Base-by-base conservation (phyloP, 176 grass and related monocot genomes). In the Pontederia crassipes region DNA sequence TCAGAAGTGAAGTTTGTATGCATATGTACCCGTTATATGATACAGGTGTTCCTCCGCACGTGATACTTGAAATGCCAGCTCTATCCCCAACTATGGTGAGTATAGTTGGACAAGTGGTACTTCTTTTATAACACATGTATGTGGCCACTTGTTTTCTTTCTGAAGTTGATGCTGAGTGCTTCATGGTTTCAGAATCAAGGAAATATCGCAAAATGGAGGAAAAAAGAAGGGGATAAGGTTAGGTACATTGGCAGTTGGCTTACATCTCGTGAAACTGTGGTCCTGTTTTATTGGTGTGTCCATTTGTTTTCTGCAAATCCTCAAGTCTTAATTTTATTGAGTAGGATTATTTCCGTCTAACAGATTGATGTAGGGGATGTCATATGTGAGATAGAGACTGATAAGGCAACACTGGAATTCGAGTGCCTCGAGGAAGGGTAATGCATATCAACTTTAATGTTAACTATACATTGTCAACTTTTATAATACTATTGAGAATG, bases 341-440 rank as follows among this genome's bases (percentile, higher is more conserved):
- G 46, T 47, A 24, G 20, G 20, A 24, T 12, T 49, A 71, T 50
- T 49, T 78, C 11, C 58, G 85, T 35, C 67, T 46, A 75, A 69
- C 84, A 98, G 93, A 92, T 98, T 65, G 83, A 91, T 63, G 79
- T 98, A 57, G 93, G 87, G 68, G 93, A 98, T 68, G 93, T 98
- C 55, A 65, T 98, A 32, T 98, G 93, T 26, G 93, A 98, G 75
- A 98, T 98, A 81, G 93, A 98, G 79, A 98, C 87, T 68, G 93
- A 98, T 69, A 98, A 98, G 80, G 93, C 93, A 58, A 89, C 86
- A 29, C 69, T 97, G 60, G 93, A 98, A 75, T 92, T 91, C 72
- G 93, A 98, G 78, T 70, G 81, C 66, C 87, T 98, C 48, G 93
- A 98, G 80, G 93, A 98, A 53, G 93, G 93, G 87, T 98, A 97